Conservation (phyloP, 31 red algal genomes). For the Bonnemaisonia californica region DNA sequence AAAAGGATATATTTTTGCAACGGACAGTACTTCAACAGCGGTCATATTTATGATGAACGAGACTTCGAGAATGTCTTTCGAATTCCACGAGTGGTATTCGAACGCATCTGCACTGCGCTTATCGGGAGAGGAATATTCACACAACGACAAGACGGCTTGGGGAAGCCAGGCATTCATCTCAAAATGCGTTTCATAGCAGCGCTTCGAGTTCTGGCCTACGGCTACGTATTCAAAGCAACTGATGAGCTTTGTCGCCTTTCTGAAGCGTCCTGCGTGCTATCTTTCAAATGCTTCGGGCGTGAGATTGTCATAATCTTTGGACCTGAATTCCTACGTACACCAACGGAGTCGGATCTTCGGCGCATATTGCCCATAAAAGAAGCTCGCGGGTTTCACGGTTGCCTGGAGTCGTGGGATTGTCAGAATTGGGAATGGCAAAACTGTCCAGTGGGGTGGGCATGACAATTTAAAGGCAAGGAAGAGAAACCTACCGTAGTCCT, state of each 20-base stretch:
- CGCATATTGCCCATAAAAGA: conserved; percentile 1
- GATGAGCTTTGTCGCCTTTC: neutral
- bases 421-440: neutral
- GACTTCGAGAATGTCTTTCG: neutral
- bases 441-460: neutral
- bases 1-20: no score
- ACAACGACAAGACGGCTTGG: neutral
- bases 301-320: conserved; percentile 1
- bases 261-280: neutral
- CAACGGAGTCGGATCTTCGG: neutral
- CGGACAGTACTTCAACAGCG: conserved; percentile 12
- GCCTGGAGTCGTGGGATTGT: neutral
- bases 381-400: neutral
- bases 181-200: neutral
- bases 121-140: neutral
- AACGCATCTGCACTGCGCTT: neutral
- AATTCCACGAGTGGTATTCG: conserved; percentile 6
- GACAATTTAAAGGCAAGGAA: neutral
- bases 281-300: neutral
- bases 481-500: neutral
- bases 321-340: conserved; percentile 13
- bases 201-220: neutral
- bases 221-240: neutral
- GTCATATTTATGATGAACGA: neutral
- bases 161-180: conserved; percentile 1